Conservation (phyloP, 2,329 filamentous ascomycete genomes). For the Sporothrix luriei region DNA sequence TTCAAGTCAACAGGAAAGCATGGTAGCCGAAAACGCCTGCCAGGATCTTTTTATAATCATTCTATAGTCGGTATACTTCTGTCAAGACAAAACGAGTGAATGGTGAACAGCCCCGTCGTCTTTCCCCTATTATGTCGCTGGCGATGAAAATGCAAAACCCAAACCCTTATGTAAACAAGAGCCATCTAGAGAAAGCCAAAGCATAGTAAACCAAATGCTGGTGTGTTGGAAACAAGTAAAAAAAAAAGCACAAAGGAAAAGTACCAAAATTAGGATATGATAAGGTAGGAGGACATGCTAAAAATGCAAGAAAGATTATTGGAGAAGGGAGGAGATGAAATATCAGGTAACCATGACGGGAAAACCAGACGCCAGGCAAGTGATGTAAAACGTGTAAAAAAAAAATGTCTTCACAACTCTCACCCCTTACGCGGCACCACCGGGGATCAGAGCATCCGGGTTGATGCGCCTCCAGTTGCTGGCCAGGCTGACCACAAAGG, state of each 20-base stretch:
- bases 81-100: background rate
- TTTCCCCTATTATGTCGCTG: slow-evolving; percentile 13
- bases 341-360: background rate
- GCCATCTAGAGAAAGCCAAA: background rate
- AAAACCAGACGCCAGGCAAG: background rate
- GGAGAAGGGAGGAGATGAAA: background rate
- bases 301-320: background rate
- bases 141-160: slow-evolving; percentile 18
- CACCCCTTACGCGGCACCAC: slow-evolving; percentile 31
- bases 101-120: background rate
- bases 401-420: background rate
- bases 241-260: background rate
- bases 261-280: background rate
- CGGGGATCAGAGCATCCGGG: slow-evolving; percentile 31
- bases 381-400: background rate
- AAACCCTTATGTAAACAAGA: background rate
- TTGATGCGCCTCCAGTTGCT: slow-evolving; percentile 34
- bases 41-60: slow-evolving; percentile 11
- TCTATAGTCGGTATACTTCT: slow-evolving; percentile 4
- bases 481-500: slow-evolving; percentile 42
- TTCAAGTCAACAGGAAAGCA: background rate
- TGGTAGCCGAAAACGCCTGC: slow-evolving; percentile 10
- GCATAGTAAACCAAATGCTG: background rate
- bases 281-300: background rate
- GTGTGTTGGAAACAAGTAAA: no score